Evolutionary conservation across 257 asterid genomes (phyloP).

Genomic region (Nicotiana otophora): DNA sequence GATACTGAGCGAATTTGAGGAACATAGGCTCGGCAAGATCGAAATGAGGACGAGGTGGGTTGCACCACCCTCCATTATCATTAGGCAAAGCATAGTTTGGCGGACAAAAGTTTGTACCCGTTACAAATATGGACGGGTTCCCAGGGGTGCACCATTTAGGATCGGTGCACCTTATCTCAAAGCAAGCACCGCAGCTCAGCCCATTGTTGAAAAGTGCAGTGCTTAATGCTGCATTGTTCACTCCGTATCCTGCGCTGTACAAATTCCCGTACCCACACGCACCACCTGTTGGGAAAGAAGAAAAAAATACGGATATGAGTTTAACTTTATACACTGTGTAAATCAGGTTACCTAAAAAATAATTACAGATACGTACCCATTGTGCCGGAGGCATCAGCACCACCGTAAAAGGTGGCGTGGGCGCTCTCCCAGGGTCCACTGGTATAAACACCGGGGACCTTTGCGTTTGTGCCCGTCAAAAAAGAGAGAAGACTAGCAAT

Average conservation of each 20-base stretch:
- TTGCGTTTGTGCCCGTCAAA: conserved; percentile 18
- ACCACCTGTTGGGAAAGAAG: conserved; percentile 41
- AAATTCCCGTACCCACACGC: conserved; percentile 82
- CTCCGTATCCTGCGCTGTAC: conserved; percentile 76
- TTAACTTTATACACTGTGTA: too few relatives aligned
- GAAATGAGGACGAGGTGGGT: conserved; percentile 39
- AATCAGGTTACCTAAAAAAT: background rate
- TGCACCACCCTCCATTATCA: conserved; percentile 41
- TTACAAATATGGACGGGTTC: conserved; percentile 28
- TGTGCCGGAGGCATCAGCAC: conserved; percentile 63
- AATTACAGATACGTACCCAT: conserved; percentile 38
- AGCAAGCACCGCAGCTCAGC: conserved; percentile 69
- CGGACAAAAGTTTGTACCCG: conserved; percentile 35
- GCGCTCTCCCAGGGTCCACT: conserved; percentile 49
- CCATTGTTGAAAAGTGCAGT: conserved; percentile 76
- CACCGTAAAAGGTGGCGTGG: conserved; percentile 68
- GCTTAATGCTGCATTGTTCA: conserved; percentile 68
- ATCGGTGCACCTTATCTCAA: conserved; percentile 55
- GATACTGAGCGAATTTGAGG: conserved; percentile 29
- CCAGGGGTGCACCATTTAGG: conserved; percentile 57
- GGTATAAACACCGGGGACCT: conserved; percentile 43
- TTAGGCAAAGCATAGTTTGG: conserved; percentile 29
- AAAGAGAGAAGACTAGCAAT: background rate
- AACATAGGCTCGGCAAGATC: conserved; percentile 39
- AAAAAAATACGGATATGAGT: too few relatives aligned